Conservation (phyloP, 805 yeast genomes). For the Metschnikowia lochheadii region DNA sequence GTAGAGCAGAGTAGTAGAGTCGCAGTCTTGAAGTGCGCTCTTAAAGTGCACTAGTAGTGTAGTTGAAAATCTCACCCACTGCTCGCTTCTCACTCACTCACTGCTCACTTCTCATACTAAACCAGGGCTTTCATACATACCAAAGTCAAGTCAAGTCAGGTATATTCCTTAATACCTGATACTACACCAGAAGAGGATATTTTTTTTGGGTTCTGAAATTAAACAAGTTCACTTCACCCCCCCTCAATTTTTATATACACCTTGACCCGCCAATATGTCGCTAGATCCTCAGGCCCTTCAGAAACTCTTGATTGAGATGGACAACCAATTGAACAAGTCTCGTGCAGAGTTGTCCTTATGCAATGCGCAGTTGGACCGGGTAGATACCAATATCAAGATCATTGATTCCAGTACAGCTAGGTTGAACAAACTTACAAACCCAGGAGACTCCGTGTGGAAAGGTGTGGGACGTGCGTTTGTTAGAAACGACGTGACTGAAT, state of each 20-base stretch:
- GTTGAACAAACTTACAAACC: conserved; percentile 37
- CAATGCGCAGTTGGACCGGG: conserved; percentile 46
- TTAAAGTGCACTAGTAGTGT: too few relatives aligned
- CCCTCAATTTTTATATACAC: too few relatives aligned
- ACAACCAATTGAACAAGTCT: conserved; percentile 55
- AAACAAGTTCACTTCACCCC: too few relatives aligned
- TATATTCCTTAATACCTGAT: too few relatives aligned
- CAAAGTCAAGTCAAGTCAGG: too few relatives aligned
- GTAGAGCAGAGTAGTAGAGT: not conserved
- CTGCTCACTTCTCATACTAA: too few relatives aligned
- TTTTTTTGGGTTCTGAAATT: too few relatives aligned
- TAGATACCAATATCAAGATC: conserved; percentile 47
- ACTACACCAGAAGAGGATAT: too few relatives aligned
- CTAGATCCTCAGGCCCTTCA: conserved; percentile 46
- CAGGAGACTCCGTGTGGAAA: conserved; percentile 63
- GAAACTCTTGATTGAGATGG: conserved; percentile 62
- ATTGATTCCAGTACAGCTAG: conserved; percentile 56
- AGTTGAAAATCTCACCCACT: too few relatives aligned
- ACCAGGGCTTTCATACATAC: too few relatives aligned
- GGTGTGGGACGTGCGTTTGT: conserved; percentile 79
- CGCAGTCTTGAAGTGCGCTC: too few relatives aligned
- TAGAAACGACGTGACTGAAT: conserved; percentile 40
- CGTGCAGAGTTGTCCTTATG: conserved; percentile 58
- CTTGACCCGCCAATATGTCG: conserved; percentile 27
- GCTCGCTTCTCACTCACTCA: too few relatives aligned